Conservation (phyloP, 306 rosid species). For the Cucurbita ficifolia region DNA sequence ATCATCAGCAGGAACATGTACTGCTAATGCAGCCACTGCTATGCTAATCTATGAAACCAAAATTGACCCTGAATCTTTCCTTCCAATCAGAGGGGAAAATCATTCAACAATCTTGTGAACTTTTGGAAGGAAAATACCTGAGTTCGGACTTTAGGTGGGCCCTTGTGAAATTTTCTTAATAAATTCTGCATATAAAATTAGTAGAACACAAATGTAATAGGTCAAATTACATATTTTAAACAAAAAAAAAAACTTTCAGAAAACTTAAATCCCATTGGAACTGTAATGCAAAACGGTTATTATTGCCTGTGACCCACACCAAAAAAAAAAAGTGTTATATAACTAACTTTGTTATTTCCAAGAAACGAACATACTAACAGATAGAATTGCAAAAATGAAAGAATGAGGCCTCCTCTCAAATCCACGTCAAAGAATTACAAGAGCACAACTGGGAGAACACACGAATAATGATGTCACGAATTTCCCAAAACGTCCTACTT, state of each 20-base stretch:
- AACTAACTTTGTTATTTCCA: no score
- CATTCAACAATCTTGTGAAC: background rate
- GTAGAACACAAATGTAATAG: background rate
- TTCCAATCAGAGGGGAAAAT: background rate
- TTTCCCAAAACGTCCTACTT: background rate
- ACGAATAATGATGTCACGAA: background rate
- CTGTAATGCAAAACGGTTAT: no score
- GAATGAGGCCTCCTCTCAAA: background rate
- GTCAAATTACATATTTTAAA: background rate
- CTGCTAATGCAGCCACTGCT: constrained; percentile 99
- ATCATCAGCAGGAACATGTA: constrained; percentile 88
- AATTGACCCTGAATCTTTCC: constrained; percentile 3
- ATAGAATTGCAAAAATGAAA: no score
- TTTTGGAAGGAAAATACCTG: constrained; percentile 40
- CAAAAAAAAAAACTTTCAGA: no score
- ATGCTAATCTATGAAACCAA: constrained; percentile 71
- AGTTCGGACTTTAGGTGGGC: constrained; percentile 93
- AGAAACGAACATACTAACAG: no score
- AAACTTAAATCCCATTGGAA: no score
- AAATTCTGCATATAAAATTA: constrained; percentile 55
- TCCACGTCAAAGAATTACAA: background rate
- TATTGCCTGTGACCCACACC: no score
- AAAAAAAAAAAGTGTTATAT: no score
- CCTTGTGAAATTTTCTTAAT: constrained; percentile 81
- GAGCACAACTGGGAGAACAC: background rate